A percentile compares a stretch with the other conserved stretches of the same genome.
These are phyloP conservation scores for Alternaria sp. DNA, from an alignment of 2,329 filamentous ascomycete genomes.

Conservation along the genomic window DNA sequence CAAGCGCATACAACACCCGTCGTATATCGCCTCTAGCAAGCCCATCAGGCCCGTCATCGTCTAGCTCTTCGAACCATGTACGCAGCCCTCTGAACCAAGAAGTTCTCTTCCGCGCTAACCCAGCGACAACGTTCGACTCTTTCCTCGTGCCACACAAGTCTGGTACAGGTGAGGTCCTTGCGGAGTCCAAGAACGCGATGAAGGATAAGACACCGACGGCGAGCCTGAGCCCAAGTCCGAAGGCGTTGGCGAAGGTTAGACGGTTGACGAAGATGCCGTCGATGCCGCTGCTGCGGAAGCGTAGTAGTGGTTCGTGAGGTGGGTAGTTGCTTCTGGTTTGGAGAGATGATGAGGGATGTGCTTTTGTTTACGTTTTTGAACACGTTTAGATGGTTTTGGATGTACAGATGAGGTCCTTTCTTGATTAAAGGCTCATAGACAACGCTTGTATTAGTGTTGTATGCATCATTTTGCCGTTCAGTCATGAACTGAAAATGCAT, in stretches of 20 bases:
- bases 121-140: conserved; percentile 31
- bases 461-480: not conserved
- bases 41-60: not conserved
- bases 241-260: not conserved
- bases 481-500: not conserved
- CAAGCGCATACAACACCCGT: not conserved
- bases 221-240: not conserved
- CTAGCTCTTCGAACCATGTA: conserved; percentile 6
- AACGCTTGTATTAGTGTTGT: not conserved
- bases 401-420: not conserved
- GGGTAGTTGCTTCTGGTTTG: not conserved
- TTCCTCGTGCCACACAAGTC: conserved; percentile 35
- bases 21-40: conserved; percentile 1
- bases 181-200: conserved; percentile 15
- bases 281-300: not conserved
- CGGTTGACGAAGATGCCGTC: conserved; percentile 2
- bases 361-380: not conserved
- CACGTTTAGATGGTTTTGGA: not conserved
- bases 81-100: conserved; percentile 20
- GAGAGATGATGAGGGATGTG: not conserved
- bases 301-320: not conserved
- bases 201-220: not conserved
- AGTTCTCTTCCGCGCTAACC: conserved; percentile 11
- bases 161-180: conserved; percentile 34
- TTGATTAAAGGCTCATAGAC: not conserved